A percentile compares a stretch with the other conserved stretches of the same genome.
Conservation (phyloP, 208 protist species). For the Trypanosoma boissoni region DNA sequence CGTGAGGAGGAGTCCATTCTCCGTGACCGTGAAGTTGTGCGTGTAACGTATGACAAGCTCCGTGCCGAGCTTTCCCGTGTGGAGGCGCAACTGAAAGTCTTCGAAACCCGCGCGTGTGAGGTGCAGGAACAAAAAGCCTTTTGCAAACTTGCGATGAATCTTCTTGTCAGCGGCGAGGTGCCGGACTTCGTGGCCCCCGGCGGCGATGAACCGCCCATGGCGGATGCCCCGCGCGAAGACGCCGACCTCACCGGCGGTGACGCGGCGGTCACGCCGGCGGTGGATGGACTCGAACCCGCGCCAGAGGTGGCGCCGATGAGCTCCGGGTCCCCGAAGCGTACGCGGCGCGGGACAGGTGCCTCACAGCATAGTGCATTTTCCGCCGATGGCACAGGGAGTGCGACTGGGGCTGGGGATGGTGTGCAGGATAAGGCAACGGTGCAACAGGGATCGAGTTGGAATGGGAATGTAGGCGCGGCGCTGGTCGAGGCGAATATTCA, state of each 20-base stretch:
- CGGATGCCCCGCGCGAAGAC: constrained; percentile 17
- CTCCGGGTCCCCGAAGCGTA: constrained; percentile 32
- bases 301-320: constrained; percentile 22
- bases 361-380: no score
- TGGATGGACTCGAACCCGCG: constrained; percentile 5
- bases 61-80: constrained; percentile 71
- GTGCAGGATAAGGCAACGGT: no score
- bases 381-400: no score
- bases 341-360: constrained; percentile 32
- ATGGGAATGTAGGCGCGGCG: no score
- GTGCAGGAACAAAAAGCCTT: constrained; percentile 69
- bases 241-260: constrained; percentile 25
- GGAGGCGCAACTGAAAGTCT: constrained; percentile 71
- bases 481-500: no score
- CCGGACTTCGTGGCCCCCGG: constrained; percentile 37
- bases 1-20: constrained; percentile 75
- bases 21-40: constrained; percentile 39
- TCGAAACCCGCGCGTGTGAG: constrained; percentile 50
- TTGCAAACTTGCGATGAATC: constrained; percentile 74
- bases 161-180: constrained; percentile 58
- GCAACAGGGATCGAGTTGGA: no score
- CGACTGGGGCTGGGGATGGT: no score
- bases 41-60: constrained; percentile 72
- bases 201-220: constrained; percentile 11
- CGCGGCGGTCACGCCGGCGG: constrained; percentile 18